phyloP scores from a whole-genome alignment of 257 asterid species.

The Petunia axillaris region DNA sequence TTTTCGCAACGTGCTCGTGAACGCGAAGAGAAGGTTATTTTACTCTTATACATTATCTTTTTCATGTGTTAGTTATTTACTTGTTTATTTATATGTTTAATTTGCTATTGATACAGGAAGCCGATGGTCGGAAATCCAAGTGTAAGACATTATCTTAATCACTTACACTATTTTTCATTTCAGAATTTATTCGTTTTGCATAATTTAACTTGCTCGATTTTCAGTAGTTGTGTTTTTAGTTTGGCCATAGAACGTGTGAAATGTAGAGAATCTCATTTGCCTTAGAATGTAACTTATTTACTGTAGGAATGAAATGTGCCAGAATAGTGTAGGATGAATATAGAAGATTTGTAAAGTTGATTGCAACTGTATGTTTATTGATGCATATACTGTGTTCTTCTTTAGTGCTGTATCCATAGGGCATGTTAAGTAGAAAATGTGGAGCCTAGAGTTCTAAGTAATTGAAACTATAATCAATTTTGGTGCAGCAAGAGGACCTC shows the following conservation, averaged over 20 bases:
- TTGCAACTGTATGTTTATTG: not conserved
- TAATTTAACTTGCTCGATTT: not conserved
- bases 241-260: not conserved
- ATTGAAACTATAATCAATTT: slow-evolving; percentile 14
- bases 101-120: slow-evolving; percentile 31
- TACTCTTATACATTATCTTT: not conserved
- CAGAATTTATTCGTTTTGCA: not conserved
- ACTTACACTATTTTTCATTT: not conserved
- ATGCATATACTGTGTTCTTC: not conserved
- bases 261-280: not conserved
- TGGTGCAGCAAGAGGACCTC: slow-evolving; percentile 86
- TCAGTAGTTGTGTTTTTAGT: not conserved
- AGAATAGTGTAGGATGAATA: not conserved
- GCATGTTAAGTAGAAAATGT: not conserved
- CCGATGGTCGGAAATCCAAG: slow-evolving; percentile 26
- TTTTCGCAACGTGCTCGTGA: slow-evolving; percentile 92
- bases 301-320: not conserved
- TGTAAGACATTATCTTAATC: slow-evolving; percentile 20
- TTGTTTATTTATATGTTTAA: not conserved
- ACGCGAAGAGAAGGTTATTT: slow-evolving; percentile 79
- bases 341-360: not conserved
- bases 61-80: not conserved
- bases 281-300: too few species aligned
- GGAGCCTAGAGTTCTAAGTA: slow-evolving; percentile 11
- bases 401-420: not conserved